phyloP scores from a whole-genome alignment of 2,329 filamentous ascomycete genomes.

The Aspergillus caelatus region DNA sequence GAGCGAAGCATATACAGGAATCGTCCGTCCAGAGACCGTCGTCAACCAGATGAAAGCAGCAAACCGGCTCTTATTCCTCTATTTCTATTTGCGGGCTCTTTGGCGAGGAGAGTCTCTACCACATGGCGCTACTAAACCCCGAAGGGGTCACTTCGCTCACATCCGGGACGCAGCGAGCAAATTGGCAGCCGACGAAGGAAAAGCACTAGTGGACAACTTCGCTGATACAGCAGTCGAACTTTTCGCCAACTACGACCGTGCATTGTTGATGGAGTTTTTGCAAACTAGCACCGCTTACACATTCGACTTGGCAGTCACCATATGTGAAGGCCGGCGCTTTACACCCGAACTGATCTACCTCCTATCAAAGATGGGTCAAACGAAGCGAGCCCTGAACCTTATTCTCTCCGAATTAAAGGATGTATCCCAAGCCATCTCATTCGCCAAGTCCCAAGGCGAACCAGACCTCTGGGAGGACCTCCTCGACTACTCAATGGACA shows the following conservation, averaged over 20 bases:
- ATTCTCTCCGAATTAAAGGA: constrained; percentile 94
- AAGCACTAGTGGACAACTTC: constrained; percentile 77
- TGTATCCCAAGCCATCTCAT: constrained; percentile 88
- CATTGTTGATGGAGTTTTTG: constrained; percentile 82
- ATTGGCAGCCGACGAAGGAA: constrained; percentile 59
- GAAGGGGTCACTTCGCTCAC: constrained; percentile 38
- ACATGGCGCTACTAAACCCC: constrained; percentile 36
- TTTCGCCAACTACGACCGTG: constrained; percentile 81
- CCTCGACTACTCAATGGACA: constrained; percentile 95
- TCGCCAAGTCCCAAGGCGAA: constrained; percentile 91
- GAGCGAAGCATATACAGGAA: constrained; percentile 85
- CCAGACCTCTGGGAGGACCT: constrained; percentile 93
- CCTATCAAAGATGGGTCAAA: constrained; percentile 92
- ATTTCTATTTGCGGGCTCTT: constrained; percentile 85
- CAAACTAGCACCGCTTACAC: constrained; percentile 82
- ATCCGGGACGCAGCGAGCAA: constrained; percentile 49
- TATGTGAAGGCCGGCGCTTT: constrained; percentile 80
- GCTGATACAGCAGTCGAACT: constrained; percentile 84
- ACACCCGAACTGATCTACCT: constrained; percentile 94
- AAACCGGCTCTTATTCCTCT: constrained; percentile 74
- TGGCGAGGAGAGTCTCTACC: constrained; percentile 74
- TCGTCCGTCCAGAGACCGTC: constrained; percentile 76
- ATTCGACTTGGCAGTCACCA: constrained; percentile 71
- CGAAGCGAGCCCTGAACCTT: constrained; percentile 84
- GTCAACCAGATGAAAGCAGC: constrained; percentile 74